Base-by-base conservation (phyloP, 2,329 filamentous ascomycete genomes). In the Diaporthe citrichinensis region DNA sequence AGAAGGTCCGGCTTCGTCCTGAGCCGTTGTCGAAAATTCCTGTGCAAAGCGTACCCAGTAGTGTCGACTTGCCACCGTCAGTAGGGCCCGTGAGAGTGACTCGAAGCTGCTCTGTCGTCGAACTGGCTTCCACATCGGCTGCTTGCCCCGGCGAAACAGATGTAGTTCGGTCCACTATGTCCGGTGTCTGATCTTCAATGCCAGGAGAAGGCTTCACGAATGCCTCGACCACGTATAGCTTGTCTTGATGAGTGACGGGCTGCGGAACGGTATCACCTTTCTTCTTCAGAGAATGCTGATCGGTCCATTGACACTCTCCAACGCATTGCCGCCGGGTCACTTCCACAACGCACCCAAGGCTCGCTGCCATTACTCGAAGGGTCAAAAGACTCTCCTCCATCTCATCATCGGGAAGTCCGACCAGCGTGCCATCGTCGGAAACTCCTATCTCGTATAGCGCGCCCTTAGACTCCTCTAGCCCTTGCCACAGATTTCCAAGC, bases 391-490 rank as follows among this genome's bases (percentile, higher is more conserved):
- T 98, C 84, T 98, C 96, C 77, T 96, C 91, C 88, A 99, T 91
- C 84, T 99, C 97, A 81, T 98, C 95, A 78, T 94, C 92, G 2
- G 95, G 94, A 62, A 99, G 87, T 0, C 97, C 97, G 57, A 98
- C 91, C 75, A 99, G 92, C 0, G 94, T 95, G 10, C 97, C 97
- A 85, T 98, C 95, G 83, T 99, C 97, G 39, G 96, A 94, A 14
- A 99, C 95, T 0, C 97, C 97, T 83, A 99, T 98, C 83, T 99
- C 96, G 80, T 99, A 99, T 68, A 98, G 85, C 1, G 97, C 97
- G 7, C 97, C 97, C 78, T 95, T 93, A 23, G 95, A 98, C 82
- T 98, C 96, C 82, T 98, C 96, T 12, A 99, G 86, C 0, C 97
- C 95, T 2, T 96, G 92, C 9, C 95, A 86, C 55, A 93, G 86